Base-by-base conservation (phyloP, 306 rosid species). In the Fragaria ananassa region DNA sequence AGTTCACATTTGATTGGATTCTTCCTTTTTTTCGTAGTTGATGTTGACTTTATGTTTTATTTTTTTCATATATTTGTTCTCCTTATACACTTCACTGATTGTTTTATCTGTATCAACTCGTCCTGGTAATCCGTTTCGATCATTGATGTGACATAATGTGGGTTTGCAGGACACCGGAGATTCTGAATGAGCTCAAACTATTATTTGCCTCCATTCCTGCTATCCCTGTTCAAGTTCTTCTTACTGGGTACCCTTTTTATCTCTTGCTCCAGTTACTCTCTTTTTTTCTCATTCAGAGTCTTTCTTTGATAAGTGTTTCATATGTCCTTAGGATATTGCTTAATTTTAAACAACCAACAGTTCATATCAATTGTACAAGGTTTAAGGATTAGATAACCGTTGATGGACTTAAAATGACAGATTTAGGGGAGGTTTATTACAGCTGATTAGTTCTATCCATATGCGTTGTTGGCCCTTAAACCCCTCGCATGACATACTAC, bases 181-280 rank as follows among this genome's bases (percentile, higher is more conserved):
- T 88, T 76, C 79, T 91, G 71, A 12, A 80, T 80, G 91, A 91
- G 78, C 93, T 94, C 65, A 84, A 76, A 74, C 44, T 44, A 9
- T 71, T 53, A 27, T 91, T 85, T 71, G 3, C 68, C 41, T 75
- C 88, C n/a, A 69, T 81, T 17, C 80, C 84, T 82, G 79, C 86
- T 53, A 80, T 94, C 78, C 98, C 96, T 27, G 68, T 81, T 44
- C 87, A 71, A 74, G 86, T 90, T 81, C 87, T 94, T 63, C 86
- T 88, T 27, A 74, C 86, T 21, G 96, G 96, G 98, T 93, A 87
- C 69, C 76, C 57, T 64, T 62, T n/a, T 51, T 8, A 19, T 51
- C 44, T 57, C 45, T 47, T 70, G 41, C 47, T 13, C 57, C 35
- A 27, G 21, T 60, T 78, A 74, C 42, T 61, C 19, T 71, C 70